phyloP scores from a whole-genome alignment of 169 alveolate genomes.

The Cryptosporidium ryanae region DNA sequence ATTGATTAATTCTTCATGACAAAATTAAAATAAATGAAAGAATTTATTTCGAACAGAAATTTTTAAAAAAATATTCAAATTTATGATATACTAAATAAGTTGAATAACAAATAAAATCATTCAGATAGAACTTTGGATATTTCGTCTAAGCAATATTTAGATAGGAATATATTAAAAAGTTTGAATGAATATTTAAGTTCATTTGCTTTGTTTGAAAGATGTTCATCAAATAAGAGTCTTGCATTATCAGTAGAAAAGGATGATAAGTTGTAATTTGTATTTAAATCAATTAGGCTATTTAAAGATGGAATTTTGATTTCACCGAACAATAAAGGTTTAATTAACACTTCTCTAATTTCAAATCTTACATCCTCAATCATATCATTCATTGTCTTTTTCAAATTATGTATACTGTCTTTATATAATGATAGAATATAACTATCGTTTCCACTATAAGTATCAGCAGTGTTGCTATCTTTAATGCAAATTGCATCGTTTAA shows the following conservation, averaged over 20 bases:
- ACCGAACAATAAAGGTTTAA: slow-evolving; percentile 34
- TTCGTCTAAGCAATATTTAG: slow-evolving; percentile 12
- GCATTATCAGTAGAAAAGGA: slow-evolving; percentile 28
- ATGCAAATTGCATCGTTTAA: slow-evolving; percentile 6
- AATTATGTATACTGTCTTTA: neutral
- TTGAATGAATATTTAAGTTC: slow-evolving; percentile 55
- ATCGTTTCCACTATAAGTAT: neutral
- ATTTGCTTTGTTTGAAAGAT: slow-evolving; percentile 34
- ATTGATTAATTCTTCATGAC: no score
- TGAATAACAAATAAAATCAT: neutral
- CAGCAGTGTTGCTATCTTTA: no score
- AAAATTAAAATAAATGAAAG: no score
- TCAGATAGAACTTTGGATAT: slow-evolving; percentile 20
- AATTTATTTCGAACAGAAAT: no score
- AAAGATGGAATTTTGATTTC: slow-evolving; percentile 43
- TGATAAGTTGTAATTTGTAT: neutral
- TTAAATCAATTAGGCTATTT: slow-evolving; percentile 26
- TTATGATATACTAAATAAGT: no score
- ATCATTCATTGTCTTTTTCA: slow-evolving; percentile 15
- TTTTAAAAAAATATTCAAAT: no score
- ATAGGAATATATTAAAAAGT: slow-evolving; percentile 24
- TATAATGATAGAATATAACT: slow-evolving; percentile 18
- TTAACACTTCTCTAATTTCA: slow-evolving; percentile 42
- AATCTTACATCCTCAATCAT: slow-evolving; percentile 28
- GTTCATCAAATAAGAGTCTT: slow-evolving; percentile 37